Evolutionary conservation across 2,329 filamentous ascomycete genomes (phyloP), one percentile per base, ranked within the genome.

Genomic region (Coniochaeta sp.): DNA sequence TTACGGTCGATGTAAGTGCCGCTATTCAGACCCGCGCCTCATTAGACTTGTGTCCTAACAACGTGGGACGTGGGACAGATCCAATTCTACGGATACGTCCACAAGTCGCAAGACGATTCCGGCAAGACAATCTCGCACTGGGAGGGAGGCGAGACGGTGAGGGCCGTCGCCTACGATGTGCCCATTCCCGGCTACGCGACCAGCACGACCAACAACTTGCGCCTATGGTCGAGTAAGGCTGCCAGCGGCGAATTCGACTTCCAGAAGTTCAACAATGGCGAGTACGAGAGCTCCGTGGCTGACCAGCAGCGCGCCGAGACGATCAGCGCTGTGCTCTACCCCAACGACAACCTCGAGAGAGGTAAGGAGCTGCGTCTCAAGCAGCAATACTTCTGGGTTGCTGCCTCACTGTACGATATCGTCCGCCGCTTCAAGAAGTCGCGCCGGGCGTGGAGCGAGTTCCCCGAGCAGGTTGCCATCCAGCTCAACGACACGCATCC

Each of bases 341-440:
- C 95, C 62, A 99, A 99, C 70, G 93, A 98, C 76, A 98, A 96
- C 75, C 84, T 99, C 52, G 93, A 98, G 66, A 86, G 92, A 65
- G 95, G 95, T 64, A 99, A 99, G 76, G 95, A 99, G 79, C 86
- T 99, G 64, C 91, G 95, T 59, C 77, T 99, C 74, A 99, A 99
- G 84, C 95, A 99, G 75, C 95, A 99, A 75, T 99, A 99, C 82
- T 99, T 99, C 79, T 99, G 95, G 95, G 96, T 96, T 70, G 93
- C 95, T 58, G 95, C 95, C 17, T 99, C 95, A 17, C 83, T 99
- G 4, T 91, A 91, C 71, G 95, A 99, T 70, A 99, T 99, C 71
- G 89, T 99, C 62, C 90, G 95, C 61, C 88, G 95, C 61, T 99
- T 98, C 86, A 99, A 98, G 82, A 99, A 98, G 84, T 87, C 91